Evolutionary conservation across 2,329 filamentous ascomycete species (phyloP).

Genomic region (Verticillium albo-atrum): DNA sequence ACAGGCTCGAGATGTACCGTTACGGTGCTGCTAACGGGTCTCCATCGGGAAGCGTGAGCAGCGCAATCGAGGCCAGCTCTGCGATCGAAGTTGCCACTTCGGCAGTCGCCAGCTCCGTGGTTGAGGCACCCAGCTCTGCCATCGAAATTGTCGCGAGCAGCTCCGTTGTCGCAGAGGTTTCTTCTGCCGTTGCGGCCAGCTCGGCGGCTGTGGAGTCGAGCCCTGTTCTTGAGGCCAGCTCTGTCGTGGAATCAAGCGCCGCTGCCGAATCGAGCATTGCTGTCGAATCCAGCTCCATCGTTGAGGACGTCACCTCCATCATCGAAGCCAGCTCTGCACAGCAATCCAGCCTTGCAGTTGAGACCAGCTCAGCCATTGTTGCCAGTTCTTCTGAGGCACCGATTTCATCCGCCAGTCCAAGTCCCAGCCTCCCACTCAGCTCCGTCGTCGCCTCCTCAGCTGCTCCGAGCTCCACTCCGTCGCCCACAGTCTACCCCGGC

Average conservation of each 20-base stretch:
- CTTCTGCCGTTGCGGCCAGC: background rate
- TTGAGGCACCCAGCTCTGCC: background rate
- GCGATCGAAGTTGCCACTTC: background rate
- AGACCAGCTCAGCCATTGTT: background rate
- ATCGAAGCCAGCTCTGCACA: background rate
- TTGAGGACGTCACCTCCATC: background rate
- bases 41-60: background rate
- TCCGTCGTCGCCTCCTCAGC: background rate
- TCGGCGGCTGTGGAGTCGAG: background rate
- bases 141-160: background rate
- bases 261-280: background rate
- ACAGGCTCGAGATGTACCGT: slow-evolving; percentile 26
- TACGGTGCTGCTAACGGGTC: background rate
- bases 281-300: background rate
- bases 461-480: slow-evolving; percentile 10
- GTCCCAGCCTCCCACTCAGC: background rate
- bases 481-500: slow-evolving; percentile 22
- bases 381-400: background rate
- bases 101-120: background rate
- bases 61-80: background rate
- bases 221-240: background rate
- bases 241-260: background rate
- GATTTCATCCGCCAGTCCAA: background rate
- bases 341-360: background rate
- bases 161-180: background rate